Percentiles rank a stretch among this genome's conserved stretches.
phyloP scores from a whole-genome alignment of 352 stramenopile species.

The Blastocystis sp. region DNA sequence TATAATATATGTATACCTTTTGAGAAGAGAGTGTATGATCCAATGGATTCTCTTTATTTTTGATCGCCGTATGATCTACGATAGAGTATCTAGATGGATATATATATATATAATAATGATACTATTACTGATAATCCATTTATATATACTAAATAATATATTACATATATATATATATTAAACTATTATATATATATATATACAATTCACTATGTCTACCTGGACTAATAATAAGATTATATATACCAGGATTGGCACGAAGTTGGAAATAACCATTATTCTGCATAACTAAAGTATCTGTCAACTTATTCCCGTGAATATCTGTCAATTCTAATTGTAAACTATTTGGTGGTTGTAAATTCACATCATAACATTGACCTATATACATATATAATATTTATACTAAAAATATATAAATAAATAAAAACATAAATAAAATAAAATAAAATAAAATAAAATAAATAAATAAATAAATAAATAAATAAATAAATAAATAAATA shows the following conservation, averaged over 20 bases:
- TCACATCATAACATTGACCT: not conserved
- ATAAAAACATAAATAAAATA: slow-evolving; percentile 15
- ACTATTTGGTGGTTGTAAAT: slow-evolving; percentile 54
- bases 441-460: slow-evolving; percentile 12
- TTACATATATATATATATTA: too few species aligned
- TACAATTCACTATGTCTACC: slow-evolving; percentile 57
- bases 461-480: too few species aligned
- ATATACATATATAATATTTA: not conserved
- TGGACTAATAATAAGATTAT: slow-evolving; percentile 63
- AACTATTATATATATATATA: too few species aligned
- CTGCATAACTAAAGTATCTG: slow-evolving; percentile 95
- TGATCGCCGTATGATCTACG: not conserved
- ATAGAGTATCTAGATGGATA: not conserved
- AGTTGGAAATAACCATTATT: slow-evolving; percentile 98
- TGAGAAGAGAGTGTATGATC: too few species aligned
- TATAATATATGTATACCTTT: too few species aligned
- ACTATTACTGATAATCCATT: not conserved
- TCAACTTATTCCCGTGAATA: not conserved
- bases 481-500: too few species aligned
- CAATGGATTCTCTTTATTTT: too few species aligned
- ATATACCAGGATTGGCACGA: slow-evolving; percentile 77
- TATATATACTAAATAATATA: not conserved
- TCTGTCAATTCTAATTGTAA: slow-evolving; percentile 61
- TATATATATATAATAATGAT: not conserved
- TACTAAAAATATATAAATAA: not conserved